These are phyloP conservation scores for Gastrolobium villosum DNA, from an alignment of 306 rosid genomes.

Conservation along the genomic window DNA sequence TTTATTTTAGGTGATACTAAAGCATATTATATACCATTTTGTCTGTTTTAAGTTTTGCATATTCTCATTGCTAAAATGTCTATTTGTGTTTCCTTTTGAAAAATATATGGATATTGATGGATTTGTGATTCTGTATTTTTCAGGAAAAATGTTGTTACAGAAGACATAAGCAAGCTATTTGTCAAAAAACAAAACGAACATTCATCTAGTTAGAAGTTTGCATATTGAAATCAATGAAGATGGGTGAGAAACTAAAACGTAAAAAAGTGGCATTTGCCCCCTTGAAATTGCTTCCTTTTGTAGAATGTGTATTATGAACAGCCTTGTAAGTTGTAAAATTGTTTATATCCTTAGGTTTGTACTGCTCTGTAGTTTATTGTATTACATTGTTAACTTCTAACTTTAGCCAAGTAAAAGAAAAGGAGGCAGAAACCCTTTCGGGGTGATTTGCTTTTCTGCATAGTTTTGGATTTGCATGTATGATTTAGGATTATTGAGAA, in stretches of 20 bases:
- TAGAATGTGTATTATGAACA: constrained; percentile 48
- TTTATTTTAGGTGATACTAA: background rate
- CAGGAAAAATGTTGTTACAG: constrained; percentile 96
- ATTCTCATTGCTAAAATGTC: constrained; percentile 27
- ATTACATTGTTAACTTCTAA: constrained; percentile 18
- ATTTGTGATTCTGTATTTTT: constrained; percentile 46
- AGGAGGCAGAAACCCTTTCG: constrained; percentile 15
- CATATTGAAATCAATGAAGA: constrained; percentile 28
- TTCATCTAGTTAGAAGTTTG: constrained; percentile 47
- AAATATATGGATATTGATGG: constrained; percentile 20
- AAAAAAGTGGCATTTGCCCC: constrained; percentile 15
- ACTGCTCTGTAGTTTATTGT: constrained; percentile 14
- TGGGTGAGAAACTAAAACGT: constrained; percentile 42
- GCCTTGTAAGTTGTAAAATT: constrained; percentile 37
- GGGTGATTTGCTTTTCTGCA: background rate
- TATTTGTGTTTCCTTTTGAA: constrained; percentile 15
- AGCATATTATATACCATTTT: constrained; percentile 11
- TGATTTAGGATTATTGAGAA: constrained; percentile 17
- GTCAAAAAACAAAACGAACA: constrained; percentile 69
- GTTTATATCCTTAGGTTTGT: constrained; percentile 42
- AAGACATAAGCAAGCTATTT: constrained; percentile 90
- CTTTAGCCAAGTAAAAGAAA: constrained; percentile 39
- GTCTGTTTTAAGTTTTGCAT: background rate
- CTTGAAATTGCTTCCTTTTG: constrained; percentile 45
- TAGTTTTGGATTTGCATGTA: background rate